phyloP scores from a whole-genome alignment of 1,284 basidiomycete species.

The Tilletia caries region DNA sequence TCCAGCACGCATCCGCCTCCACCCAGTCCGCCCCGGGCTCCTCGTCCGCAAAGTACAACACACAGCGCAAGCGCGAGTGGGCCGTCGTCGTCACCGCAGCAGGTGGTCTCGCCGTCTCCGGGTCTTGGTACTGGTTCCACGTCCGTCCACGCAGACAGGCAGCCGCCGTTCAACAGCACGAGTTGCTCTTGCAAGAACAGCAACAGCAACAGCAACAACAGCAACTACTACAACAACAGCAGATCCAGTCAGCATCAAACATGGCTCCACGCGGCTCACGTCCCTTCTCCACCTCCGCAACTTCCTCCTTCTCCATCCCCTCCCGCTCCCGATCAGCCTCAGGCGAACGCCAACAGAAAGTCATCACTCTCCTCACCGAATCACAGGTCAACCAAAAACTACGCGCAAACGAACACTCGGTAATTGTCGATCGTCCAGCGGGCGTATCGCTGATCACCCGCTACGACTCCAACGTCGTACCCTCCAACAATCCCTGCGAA shows the following conservation, averaged over 20 bases:
- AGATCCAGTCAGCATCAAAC: background rate
- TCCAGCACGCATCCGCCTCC: conserved; percentile 19
- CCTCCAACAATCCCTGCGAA: conserved; percentile 50
- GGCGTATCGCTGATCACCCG: conserved; percentile 46
- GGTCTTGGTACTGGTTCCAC: conserved; percentile 50
- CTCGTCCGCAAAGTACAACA: conserved; percentile 30
- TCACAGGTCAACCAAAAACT: conserved; percentile 47
- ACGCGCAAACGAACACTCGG: conserved; percentile 42
- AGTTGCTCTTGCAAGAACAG: background rate
- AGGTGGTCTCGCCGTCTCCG: conserved; percentile 45
- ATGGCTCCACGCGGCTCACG: conserved; percentile 17
- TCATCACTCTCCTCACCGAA: conserved; percentile 42
- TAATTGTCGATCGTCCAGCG: conserved; percentile 39
- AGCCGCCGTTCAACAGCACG: conserved; percentile 8
- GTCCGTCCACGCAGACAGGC: conserved; percentile 29
- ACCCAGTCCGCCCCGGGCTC: conserved; percentile 29
- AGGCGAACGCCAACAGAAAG: conserved; percentile 34
- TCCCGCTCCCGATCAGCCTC: conserved; percentile 26
- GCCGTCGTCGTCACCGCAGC: conserved; percentile 48
- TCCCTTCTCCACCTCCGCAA: conserved; percentile 33
- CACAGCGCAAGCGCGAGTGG: conserved; percentile 47
- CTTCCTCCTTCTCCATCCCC: conserved; percentile 44
- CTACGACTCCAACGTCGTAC: conserved; percentile 51
- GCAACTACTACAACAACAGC: background rate
- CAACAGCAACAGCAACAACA: conserved; percentile 11